Conservation (phyloP, 2,329 filamentous ascomycete species). For the Diaporthe destruens region DNA sequence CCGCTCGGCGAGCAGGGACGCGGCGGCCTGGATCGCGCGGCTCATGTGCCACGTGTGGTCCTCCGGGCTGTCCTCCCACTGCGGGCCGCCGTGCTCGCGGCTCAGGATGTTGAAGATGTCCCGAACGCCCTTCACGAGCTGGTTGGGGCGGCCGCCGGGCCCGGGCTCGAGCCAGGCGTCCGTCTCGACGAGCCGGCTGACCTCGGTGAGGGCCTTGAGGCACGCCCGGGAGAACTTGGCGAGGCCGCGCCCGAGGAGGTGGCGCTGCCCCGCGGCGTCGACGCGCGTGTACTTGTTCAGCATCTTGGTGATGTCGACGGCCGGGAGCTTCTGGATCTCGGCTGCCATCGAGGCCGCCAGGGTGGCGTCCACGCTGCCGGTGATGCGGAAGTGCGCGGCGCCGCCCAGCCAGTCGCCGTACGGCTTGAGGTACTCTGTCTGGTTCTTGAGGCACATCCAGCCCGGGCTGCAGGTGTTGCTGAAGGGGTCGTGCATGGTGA, state of each 20-base stretch:
- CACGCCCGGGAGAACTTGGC: conserved; percentile 1
- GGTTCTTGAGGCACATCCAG: neutral
- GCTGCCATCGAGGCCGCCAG: neutral
- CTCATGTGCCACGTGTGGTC: conserved; percentile 17
- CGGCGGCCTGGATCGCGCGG: conserved; percentile 6
- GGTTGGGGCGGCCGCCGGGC: neutral
- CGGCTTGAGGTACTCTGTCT: neutral
- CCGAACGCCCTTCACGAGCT: neutral
- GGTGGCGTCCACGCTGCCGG: neutral
- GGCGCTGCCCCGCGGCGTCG: neutral
- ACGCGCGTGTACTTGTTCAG: neutral
- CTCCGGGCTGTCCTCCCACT: neutral
- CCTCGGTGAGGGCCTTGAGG: neutral
- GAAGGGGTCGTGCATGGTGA: conserved; percentile 4
- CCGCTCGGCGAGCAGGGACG: neutral
- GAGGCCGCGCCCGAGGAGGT: neutral
- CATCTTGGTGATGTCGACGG: neutral
- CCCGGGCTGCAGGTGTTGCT: neutral
- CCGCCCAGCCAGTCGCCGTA: neutral
- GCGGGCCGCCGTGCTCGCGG: neutral
- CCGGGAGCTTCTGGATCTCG: neutral
- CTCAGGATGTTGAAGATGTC: conserved; percentile 14
- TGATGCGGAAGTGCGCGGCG: neutral
- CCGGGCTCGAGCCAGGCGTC: conserved; percentile 17
- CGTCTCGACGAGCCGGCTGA: neutral